These are phyloP conservation scores for Debaryomyces nepalensis DNA, from an alignment of 1,139 yeast species.

Conservation along the genomic window DNA sequence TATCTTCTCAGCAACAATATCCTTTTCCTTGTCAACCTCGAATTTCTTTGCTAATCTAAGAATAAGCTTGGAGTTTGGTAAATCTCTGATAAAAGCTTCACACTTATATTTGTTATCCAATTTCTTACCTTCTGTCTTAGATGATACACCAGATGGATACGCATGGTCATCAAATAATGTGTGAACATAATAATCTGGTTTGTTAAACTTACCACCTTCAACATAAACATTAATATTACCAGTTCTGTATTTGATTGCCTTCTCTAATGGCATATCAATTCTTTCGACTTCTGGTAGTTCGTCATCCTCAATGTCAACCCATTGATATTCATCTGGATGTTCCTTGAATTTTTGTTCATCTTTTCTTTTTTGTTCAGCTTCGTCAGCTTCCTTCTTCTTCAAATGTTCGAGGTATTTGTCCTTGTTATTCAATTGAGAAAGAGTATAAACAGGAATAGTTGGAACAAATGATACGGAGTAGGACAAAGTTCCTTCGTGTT, in stretches of 20 bases:
- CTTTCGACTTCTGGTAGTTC: constrained; percentile 49
- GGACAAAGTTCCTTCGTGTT: constrained; percentile 53
- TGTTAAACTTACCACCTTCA: constrained; percentile 50
- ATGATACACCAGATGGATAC: constrained; percentile 60
- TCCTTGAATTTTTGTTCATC: constrained; percentile 58
- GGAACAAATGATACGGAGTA: constrained; percentile 70
- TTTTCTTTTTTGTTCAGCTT: constrained; percentile 37
- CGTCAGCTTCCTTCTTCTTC: constrained; percentile 39
- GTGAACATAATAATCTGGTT: constrained; percentile 57
- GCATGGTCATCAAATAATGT: constrained; percentile 66
- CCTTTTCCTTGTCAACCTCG: constrained; percentile 50
- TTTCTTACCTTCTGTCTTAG: constrained; percentile 44
- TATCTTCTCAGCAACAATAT: constrained; percentile 53
- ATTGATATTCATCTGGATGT: constrained; percentile 65
- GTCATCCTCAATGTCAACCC: constrained; percentile 59
- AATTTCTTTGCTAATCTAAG: constrained; percentile 59
- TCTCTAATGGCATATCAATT: constrained; percentile 55
- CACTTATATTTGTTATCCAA: constrained; percentile 51
- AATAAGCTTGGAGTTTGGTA: constrained; percentile 59
- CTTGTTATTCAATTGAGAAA: constrained; percentile 51
- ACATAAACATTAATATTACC: constrained; percentile 65
- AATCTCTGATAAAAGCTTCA: constrained; percentile 69
- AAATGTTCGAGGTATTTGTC: constrained; percentile 37
- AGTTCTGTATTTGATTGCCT: constrained; percentile 58
- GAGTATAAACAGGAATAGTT: constrained; percentile 62